Evolutionary conservation across 805 yeast species (phyloP).

Genomic region (Kregervanrija pseudodelftensis): DNA sequence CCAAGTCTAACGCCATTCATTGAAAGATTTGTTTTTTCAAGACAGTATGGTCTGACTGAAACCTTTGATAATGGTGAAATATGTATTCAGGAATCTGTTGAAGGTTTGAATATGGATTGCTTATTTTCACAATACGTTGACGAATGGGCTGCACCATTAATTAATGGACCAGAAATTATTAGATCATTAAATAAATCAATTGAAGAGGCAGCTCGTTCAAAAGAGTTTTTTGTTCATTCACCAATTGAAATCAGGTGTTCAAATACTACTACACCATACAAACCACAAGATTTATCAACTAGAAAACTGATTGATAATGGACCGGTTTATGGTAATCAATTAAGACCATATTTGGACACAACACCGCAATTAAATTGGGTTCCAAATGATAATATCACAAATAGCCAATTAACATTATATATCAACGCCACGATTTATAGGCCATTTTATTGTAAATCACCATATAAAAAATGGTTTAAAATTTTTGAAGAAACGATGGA

Average conservation of each 20-base stretch:
- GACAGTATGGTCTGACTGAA: conserved; percentile 76
- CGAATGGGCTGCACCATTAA: conserved; percentile 95
- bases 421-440: conserved; percentile 93
- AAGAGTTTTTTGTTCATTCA: conserved; percentile 81
- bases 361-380: conserved; percentile 63
- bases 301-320: conserved; percentile 58
- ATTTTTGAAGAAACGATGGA: conserved; percentile 74
- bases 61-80: conserved; percentile 50
- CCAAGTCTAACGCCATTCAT: conserved; percentile 79
- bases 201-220: conserved; percentile 46
- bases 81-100: conserved; percentile 74
- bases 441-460: conserved; percentile 76
- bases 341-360: conserved; percentile 75
- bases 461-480: conserved; percentile 73
- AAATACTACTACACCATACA: conserved; percentile 55
- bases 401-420: conserved; percentile 75
- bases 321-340: conserved; percentile 75
- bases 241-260: conserved; percentile 94
- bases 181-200: conserved; percentile 56
- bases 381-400: conserved; percentile 47
- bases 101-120: conserved; percentile 93
- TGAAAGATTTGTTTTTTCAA: conserved; percentile 76
- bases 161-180: conserved; percentile 67
- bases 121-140: conserved; percentile 88
- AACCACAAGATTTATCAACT: conserved; percentile 39